A percentile compares a stretch with the other conserved stretches of the same genome.
These are phyloP conservation scores for Macaranga tanarius DNA, from an alignment of 441 rosid species.

Conservation along the genomic window DNA sequence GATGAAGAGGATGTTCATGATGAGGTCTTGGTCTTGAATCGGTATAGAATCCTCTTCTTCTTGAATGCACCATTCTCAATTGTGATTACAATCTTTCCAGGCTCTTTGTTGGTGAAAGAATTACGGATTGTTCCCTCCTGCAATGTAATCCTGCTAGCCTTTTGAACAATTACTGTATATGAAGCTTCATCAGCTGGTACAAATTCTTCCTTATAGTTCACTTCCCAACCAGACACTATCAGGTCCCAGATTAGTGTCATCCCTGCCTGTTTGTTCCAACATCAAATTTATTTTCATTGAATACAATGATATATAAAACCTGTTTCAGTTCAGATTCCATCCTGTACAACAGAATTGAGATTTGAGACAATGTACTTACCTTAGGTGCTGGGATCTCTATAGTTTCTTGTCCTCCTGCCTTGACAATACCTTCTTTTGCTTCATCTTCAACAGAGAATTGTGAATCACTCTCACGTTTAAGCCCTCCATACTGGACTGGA, in stretches of 20 bases:
- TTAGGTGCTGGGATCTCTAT: conserved; percentile 39
- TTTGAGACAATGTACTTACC: conserved; percentile 21
- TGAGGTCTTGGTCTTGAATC: conserved; percentile 35
- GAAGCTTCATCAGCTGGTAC: conserved; percentile 46
- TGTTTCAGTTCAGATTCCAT: too few relatives aligned
- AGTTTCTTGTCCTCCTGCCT: conserved; percentile 40
- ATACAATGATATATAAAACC: too few relatives aligned
- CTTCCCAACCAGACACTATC: conserved; percentile 56
- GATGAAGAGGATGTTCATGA: conserved; percentile 20
- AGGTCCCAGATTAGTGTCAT: conserved; percentile 45
- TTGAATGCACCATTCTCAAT: conserved; percentile 44
- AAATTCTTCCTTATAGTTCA: conserved; percentile 58
- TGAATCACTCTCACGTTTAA: conserved; percentile 45
- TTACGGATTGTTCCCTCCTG: conserved; percentile 39
- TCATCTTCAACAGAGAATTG: conserved; percentile 42
- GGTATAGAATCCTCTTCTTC: conserved; percentile 49
- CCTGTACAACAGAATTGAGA: not conserved
- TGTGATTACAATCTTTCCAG: conserved; percentile 45
- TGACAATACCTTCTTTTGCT: conserved; percentile 37
- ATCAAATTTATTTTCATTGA: not conserved
- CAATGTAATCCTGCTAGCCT: conserved; percentile 32
- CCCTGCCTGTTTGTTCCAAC: conserved; percentile 32
- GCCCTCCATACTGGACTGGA: conserved; percentile 53
- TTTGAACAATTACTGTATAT: conserved; percentile 42
- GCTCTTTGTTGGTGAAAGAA: conserved; percentile 41